Base-by-base conservation (phyloP, 345 rosid species). In the Cardiospermum halicacabum region DNA sequence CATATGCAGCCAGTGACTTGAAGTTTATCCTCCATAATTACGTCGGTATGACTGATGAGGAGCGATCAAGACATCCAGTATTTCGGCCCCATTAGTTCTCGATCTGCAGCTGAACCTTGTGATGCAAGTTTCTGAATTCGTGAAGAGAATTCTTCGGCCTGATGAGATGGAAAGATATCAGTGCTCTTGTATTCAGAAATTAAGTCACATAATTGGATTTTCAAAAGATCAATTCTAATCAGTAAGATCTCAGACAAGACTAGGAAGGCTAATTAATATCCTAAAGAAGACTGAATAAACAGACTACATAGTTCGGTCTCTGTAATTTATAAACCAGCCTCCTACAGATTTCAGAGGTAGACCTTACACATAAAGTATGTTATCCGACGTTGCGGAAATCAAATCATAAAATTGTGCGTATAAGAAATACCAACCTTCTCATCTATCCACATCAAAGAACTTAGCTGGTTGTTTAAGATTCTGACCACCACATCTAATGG, bases 391-490 rank as follows among this genome's bases (percentile, higher is more conserved):
- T 63, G 19, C 3, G 15, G 1, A 6, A 32, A 62, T 21, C 19
- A 16, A 6, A 19, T 45, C 28, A 61, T 47, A 5, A 27, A 12
- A 34, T 32, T 12, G 30, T 28, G 24, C 28, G 26, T 27, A 21
- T 7, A 40, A 42, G 1, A 12, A 30, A 26, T n/a, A 69, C 76
- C 55, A 53, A 89, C 96, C 83, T 89, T 89, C 75, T 94, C 99
- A 72, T 94, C 99, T 53, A 94, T 84, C 97, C 96, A 91, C 93
- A 91, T 87, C 42, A 94, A 80, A 65, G 99, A 94, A 68, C 96
- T 87, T 15, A 94, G 83, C 81, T 94, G 99, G 78, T 94, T 94
- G 83, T 94, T 94, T 66, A 94, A 77, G 76, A 94, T 91, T 50
- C 85, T 78, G 39, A 88, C 96, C 37, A 94, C 96, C 75, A 81